Conservation (phyloP, 805 yeast species). For the Clavispora asparagi region DNA sequence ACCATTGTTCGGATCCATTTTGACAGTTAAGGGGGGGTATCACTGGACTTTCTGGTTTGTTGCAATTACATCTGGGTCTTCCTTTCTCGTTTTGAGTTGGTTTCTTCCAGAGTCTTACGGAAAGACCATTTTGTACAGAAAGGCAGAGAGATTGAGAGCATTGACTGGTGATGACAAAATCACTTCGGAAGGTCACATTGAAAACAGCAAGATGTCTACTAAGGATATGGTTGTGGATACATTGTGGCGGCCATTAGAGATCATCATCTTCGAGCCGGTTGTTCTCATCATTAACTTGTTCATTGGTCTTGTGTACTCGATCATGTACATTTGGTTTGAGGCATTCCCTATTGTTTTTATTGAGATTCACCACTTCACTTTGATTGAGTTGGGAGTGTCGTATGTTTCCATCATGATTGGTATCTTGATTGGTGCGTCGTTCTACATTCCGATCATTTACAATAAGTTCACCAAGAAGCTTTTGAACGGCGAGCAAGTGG, state of each 20-base stretch:
- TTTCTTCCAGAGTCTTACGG: constrained; percentile 48
- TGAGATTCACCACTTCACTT: constrained; percentile 41
- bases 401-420: constrained; percentile 47
- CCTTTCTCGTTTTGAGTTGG: constrained; percentile 30
- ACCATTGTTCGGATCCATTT: constrained; percentile 51
- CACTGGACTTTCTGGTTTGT: constrained; percentile 53
- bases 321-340: constrained; percentile 54
- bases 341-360: constrained; percentile 54
- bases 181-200: constrained; percentile 35
- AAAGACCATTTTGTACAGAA: constrained; percentile 40
- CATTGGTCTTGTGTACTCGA: constrained; percentile 48
- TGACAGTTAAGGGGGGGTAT: constrained; percentile 36
- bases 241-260: constrained; percentile 45
- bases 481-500: constrained; percentile 20
- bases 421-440: constrained; percentile 29
- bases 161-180: constrained; percentile 45
- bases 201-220: constrained; percentile 18
- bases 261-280: constrained; percentile 51
- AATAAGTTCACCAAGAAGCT: constrained; percentile 17
- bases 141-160: constrained; percentile 44
- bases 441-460: constrained; percentile 24
- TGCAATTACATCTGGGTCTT: constrained; percentile 35
- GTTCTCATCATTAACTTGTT: constrained; percentile 48
- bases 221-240: constrained; percentile 22
- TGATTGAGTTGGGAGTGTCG: constrained; percentile 43